Conservation (phyloP, 2,329 filamentous ascomycete genomes). For the Myotisia sp. region DNA sequence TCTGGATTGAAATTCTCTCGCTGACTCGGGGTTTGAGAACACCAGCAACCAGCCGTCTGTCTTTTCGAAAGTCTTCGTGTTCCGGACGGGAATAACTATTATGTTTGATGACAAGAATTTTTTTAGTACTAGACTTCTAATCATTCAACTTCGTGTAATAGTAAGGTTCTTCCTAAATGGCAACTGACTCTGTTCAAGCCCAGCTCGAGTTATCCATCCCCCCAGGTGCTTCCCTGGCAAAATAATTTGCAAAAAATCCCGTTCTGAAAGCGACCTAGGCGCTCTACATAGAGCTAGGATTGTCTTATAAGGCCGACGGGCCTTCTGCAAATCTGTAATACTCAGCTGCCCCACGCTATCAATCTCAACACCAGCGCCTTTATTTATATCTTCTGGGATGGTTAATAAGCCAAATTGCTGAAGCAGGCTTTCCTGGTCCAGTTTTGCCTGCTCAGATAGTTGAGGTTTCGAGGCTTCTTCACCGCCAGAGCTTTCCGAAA, state of each 20-base stretch:
- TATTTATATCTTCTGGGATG: conserved; percentile 10
- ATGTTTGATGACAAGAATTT: not conserved
- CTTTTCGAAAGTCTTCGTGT: conserved; percentile 10
- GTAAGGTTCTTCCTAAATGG: no score
- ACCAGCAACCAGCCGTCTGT: conserved; percentile 13
- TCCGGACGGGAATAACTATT: conserved; percentile 14
- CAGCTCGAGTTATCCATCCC: conserved; percentile 10
- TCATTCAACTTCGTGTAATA: no score
- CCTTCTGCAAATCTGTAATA: conserved; percentile 9
- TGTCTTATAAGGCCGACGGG: conserved; percentile 12
- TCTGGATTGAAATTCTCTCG: conserved; percentile 13
- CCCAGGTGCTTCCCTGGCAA: conserved; percentile 9
- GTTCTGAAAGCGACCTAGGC: conserved; percentile 11
- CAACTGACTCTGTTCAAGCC: conserved; percentile 12
- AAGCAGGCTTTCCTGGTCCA: conserved; percentile 2
- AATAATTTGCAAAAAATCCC: conserved; percentile 13
- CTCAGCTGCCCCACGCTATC: conserved; percentile 9
- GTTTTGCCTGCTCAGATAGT: not conserved
- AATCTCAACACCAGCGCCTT: conserved; percentile 9
- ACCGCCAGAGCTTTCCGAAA: no score
- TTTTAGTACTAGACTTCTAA: not conserved
- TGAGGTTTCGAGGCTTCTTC: not conserved
- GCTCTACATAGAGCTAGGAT: conserved; percentile 12
- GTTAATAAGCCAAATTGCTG: conserved; percentile 13
- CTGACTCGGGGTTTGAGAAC: conserved; percentile 13